Percentiles rank a stretch among this genome's conserved stretches.
phyloP scores from a whole-genome alignment of 345 rosid species.

The Bretschneidera sinensis region DNA sequence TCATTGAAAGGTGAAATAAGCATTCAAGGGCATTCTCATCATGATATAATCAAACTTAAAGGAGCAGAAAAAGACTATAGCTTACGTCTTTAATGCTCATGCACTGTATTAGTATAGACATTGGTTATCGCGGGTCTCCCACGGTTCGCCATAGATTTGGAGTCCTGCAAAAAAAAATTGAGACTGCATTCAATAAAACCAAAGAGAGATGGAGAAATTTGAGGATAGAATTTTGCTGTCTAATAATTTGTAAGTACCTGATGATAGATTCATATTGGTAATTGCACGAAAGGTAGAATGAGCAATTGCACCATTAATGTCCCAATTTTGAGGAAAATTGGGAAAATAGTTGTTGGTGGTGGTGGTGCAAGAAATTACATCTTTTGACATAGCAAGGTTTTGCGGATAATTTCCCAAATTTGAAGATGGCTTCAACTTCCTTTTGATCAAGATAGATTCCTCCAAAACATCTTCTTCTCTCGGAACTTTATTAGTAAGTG shows the following conservation, averaged over 20 bases:
- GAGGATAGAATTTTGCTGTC: not conserved
- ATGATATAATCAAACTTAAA: not conserved
- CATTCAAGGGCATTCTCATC: conserved; percentile 5
- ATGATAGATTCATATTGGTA: conserved; percentile 30
- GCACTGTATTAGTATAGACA: conserved; percentile 4
- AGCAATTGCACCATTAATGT: conserved; percentile 34
- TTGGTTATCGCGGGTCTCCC: conserved; percentile 19
- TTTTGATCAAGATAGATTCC: conserved; percentile 25
- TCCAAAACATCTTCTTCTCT: conserved; percentile 10
- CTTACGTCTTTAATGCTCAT: conserved; percentile 14
- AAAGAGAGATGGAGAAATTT: conserved; percentile 1
- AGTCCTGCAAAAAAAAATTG: conserved; percentile 37
- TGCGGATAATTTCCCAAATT: conserved; percentile 29
- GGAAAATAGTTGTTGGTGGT: conserved; percentile 21
- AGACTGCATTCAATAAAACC: conserved; percentile 2
- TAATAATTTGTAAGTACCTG: conserved; percentile 33
- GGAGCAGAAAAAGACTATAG: conserved; percentile 5
- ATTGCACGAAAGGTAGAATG: conserved; percentile 32
- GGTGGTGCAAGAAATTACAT: conserved; percentile 21
- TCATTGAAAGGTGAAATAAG: conserved; percentile 5
- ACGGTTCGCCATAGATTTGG: conserved; percentile 28
- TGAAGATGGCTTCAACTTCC: conserved; percentile 30
- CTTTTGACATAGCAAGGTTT: conserved; percentile 29
- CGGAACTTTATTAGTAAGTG: no score
- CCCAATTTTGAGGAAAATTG: conserved; percentile 45